Base-by-base conservation (phyloP, 345 rosid species). In the Arabidopsis thaliana region DNA sequence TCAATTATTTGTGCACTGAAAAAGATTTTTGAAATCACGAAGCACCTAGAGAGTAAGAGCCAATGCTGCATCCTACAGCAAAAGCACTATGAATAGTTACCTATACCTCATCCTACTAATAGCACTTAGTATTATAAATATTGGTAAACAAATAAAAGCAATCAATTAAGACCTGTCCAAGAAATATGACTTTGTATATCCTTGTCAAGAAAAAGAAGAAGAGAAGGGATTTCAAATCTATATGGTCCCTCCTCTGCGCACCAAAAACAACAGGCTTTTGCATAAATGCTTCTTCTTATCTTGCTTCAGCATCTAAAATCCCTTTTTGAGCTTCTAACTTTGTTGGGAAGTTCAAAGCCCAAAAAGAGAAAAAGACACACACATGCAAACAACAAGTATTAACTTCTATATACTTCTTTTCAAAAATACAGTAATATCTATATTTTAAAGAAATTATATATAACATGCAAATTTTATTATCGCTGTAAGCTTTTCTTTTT, bases 191-290 rank as follows among this genome's bases (percentile, higher is more conserved):
- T 48, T 13, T 10, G 46, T 59, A 23, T 59, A 67, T 59, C 73
- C 42, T 59, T 67, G 51, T 71, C 52, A 65, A 60, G 23, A 33
- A 48, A 61, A 61, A 60, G 23, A n/a, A 71, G 49, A 59, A 46
- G 16, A 38, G 30, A 59, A 57, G 8, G 42, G 51, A 32, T 46
- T 72, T 66, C 8, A 48, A 71, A 65, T 8, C 37, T 34, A 20
- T 44, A 67, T 77, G 80, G 80, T 77, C 80, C 80, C 52, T 74
- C 33, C 57, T 44, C 75, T 69, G 79, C 74, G 46, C 71, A 74
- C 24, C 58, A 73, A 73, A 73, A 53, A 32, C 57, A 68, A 69
- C 67, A 79, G 57, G 74, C 82, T 72, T 72, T 72, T 51, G 69
- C 61, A 67, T 79, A 68, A 79, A 79, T 73, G 79, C 79, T 79